These are phyloP conservation scores for Exserohilum rostratum DNA, from an alignment of 2,329 filamentous ascomycete genomes.

Conservation along the genomic window DNA sequence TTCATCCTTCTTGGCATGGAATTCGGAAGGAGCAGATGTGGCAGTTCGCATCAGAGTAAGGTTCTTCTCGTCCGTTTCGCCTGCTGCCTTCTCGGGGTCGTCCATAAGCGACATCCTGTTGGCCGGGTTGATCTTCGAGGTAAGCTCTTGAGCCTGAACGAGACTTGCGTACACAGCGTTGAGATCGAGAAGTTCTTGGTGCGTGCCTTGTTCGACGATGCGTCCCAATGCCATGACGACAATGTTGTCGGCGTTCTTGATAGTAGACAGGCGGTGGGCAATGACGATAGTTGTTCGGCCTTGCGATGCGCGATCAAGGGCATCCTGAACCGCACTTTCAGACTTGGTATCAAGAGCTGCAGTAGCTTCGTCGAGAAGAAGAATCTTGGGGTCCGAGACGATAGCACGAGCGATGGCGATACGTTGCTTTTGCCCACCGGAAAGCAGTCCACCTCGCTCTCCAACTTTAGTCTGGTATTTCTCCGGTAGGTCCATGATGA, in stretches of 20 bases:
- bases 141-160: slow-evolving; percentile 78
- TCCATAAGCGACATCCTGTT: slow-evolving; percentile 29
- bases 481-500: slow-evolving; percentile 80
- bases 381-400: slow-evolving; percentile 87
- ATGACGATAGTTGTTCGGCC: slow-evolving; percentile 96
- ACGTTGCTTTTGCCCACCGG: slow-evolving; percentile 93
- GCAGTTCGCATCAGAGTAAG: slow-evolving; percentile 35
- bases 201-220: slow-evolving; percentile 93
- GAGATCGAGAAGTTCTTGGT: slow-evolving; percentile 75
- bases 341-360: slow-evolving; percentile 93
- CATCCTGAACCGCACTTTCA: slow-evolving; percentile 91
- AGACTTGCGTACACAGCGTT: slow-evolving; percentile 80
- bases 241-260: slow-evolving; percentile 93
- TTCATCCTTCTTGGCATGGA: slow-evolving; percentile 52
- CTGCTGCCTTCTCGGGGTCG: slow-evolving; percentile 27
- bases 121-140: slow-evolving; percentile 28
- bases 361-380: slow-evolving; percentile 94
- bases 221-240: slow-evolving; percentile 85
- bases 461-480: slow-evolving; percentile 95
- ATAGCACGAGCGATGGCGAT: slow-evolving; percentile 92
- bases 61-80: slow-evolving; percentile 30
- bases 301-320: slow-evolving; percentile 81
- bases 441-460: slow-evolving; percentile 88
- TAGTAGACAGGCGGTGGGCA: slow-evolving; percentile 92
- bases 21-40: slow-evolving; percentile 65